phyloP scores from a whole-genome alignment of 345 rosid species.

The Lepidium africanum region DNA sequence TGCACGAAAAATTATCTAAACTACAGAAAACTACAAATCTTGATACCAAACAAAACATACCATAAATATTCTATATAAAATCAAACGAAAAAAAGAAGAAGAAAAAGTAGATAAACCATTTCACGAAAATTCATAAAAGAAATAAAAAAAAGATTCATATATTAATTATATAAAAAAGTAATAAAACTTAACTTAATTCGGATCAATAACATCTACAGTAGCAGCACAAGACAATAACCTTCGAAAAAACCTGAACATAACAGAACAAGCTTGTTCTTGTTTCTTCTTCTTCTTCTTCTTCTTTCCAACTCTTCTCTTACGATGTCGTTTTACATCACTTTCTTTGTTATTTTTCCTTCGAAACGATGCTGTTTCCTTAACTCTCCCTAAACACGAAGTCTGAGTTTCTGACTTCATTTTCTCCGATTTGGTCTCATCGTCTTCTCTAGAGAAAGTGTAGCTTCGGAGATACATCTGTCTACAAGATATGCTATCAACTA shows the following conservation, averaged over 20 bases:
- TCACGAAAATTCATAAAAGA: background rate
- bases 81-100: conserved; percentile 9
- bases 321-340: conserved; percentile 31
- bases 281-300: conserved; percentile 38
- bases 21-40: background rate
- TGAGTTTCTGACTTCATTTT: background rate
- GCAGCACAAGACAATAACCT: conserved; percentile 38
- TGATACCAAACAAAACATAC: background rate
- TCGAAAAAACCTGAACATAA: conserved; percentile 35
- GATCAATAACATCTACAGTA: conserved; percentile 39
- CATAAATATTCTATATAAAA: background rate
- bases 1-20: background rate
- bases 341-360: conserved; percentile 18
- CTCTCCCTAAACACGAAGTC: conserved; percentile 36
- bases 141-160: background rate
- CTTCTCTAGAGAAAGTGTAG: conserved; percentile 67
- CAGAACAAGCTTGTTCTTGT: conserved; percentile 42
- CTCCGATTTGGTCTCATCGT: conserved; percentile 7
- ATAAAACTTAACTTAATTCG: background rate
- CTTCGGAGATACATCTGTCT: conserved; percentile 80
- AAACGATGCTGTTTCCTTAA: conserved; percentile 23
- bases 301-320: conserved; percentile 41
- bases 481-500: conserved; percentile 78
- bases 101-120: background rate
- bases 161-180: background rate